Conservation (phyloP, 1,284 basidiomycete genomes). For the Microbotryomycetes sp. region DNA sequence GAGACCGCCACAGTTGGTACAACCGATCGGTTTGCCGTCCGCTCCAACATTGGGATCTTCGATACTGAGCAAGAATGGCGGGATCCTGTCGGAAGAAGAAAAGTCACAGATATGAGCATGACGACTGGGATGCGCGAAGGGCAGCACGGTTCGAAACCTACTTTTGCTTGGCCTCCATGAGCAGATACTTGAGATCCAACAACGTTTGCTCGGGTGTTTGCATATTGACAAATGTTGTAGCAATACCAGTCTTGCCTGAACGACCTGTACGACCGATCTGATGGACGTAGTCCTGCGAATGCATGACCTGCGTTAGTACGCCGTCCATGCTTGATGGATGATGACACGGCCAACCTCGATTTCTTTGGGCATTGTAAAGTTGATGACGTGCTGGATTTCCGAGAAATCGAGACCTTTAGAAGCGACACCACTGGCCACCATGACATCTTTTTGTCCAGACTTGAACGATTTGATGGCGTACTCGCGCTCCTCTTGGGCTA, state of each 20-base stretch:
- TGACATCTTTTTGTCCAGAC: constrained; percentile 91
- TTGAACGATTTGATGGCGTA: constrained; percentile 98
- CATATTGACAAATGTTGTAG: constrained; percentile 99
- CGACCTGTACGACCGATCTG: constrained; percentile 97
- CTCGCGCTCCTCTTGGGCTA: constrained; percentile 96
- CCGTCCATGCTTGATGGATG: too few species aligned
- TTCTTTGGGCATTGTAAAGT: constrained; percentile 98
- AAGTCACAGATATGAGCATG: not conserved
- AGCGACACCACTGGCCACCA: constrained; percentile 97
- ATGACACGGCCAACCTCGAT: constrained; percentile 50
- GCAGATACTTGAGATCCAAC: constrained; percentile 89
- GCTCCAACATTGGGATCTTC: constrained; percentile 82
- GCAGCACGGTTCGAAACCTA: too few species aligned
- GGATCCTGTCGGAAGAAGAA: constrained; percentile 56
- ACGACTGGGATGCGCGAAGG: not conserved
- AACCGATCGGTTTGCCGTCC: constrained; percentile 71
- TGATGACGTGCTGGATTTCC: constrained; percentile 96
- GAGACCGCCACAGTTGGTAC: constrained; percentile 92
- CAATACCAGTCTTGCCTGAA: constrained; percentile 95
- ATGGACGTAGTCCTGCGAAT: constrained; percentile 77
- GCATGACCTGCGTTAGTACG: not conserved
- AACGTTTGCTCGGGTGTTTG: constrained; percentile 92
- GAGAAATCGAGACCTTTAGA: constrained; percentile 98
- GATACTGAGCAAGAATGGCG: constrained; percentile 84
- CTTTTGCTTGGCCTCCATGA: constrained; percentile 98